A percentile compares a stretch with the other conserved stretches of the same genome.
These are phyloP conservation scores for Corylus americana DNA, from an alignment of 306 rosid species.

Conservation along the genomic window DNA sequence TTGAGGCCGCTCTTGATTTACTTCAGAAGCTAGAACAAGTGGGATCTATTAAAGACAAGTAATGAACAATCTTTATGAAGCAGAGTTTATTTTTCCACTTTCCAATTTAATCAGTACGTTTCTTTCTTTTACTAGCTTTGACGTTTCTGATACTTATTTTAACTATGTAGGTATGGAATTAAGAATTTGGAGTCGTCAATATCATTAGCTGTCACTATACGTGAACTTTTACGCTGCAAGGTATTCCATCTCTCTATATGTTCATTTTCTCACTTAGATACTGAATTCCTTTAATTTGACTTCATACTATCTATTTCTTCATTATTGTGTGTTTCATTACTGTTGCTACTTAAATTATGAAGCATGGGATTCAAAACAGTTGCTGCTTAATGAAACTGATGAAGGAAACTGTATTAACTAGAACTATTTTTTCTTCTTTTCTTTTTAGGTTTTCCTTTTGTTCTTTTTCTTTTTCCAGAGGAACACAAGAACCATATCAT, in stretches of 20 bases:
- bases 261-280: constrained; percentile 14
- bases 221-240: constrained; percentile 61
- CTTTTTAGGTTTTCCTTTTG: neutral
- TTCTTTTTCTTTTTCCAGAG: no score
- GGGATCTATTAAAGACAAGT: constrained; percentile 53
- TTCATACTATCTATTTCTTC: neutral
- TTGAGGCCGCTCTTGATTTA: constrained; percentile 73
- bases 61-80: constrained; percentile 26
- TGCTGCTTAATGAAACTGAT: neutral
- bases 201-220: constrained; percentile 60
- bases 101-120: constrained; percentile 21
- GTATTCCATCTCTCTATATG: constrained; percentile 40
- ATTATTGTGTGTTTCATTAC: neutral
- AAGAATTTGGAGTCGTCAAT: constrained; percentile 47
- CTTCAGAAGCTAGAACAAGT: constrained; percentile 65
- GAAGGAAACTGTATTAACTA: neutral
- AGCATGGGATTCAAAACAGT: neutral
- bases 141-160: constrained; percentile 36
- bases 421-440: no score
- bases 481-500: no score
- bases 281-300: neutral
- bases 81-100: constrained; percentile 27
- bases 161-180: constrained; percentile 41
- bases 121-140: constrained; percentile 23
- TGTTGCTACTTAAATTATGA: neutral